phyloP scores from a whole-genome alignment of 805 yeast genomes.

The Naumovozyma castellii region DNA sequence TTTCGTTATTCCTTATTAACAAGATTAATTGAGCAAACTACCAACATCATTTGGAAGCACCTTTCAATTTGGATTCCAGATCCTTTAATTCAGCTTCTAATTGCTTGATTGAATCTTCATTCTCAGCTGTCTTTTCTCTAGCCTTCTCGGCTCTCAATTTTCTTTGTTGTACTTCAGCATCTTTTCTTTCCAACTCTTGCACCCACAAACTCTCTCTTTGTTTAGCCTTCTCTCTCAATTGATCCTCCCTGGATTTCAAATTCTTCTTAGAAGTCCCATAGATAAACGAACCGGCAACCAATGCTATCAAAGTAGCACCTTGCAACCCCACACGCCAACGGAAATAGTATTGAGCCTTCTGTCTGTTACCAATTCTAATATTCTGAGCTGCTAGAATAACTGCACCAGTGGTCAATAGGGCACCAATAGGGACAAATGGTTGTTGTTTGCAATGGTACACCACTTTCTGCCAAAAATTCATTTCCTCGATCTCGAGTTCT shows the following conservation, averaged over 20 bases:
- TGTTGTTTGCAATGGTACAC: slow-evolving; percentile 64
- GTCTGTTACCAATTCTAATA: slow-evolving; percentile 59
- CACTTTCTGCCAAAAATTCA: slow-evolving; percentile 33
- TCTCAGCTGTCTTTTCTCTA: slow-evolving; percentile 35
- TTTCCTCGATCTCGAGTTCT: slow-evolving; percentile 6
- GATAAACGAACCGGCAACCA: slow-evolving; percentile 68
- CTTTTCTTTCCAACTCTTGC: slow-evolving; percentile 82
- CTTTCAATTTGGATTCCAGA: slow-evolving; percentile 16
- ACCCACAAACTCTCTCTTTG: slow-evolving; percentile 82
- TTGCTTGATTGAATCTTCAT: slow-evolving; percentile 22
- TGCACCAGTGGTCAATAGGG: slow-evolving; percentile 70
- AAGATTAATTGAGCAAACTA: too few species aligned
- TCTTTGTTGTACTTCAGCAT: slow-evolving; percentile 58
- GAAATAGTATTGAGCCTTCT: slow-evolving; percentile 76
- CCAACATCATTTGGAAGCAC: not conserved
- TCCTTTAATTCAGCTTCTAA: slow-evolving; percentile 23
- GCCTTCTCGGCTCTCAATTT: slow-evolving; percentile 58
- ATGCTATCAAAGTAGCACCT: slow-evolving; percentile 71
- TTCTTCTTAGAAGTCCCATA: slow-evolving; percentile 47
- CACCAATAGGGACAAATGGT: slow-evolving; percentile 82
- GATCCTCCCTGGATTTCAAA: slow-evolving; percentile 50
- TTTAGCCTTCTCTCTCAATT: slow-evolving; percentile 68
- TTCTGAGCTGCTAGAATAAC: slow-evolving; percentile 71
- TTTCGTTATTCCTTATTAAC: too few species aligned
- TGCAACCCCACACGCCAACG: slow-evolving; percentile 85